Evolutionary conservation across 2,329 filamentous ascomycete genomes (phyloP), one percentile per base, ranked within the genome.

Genomic region (Beauveria varroae): DNA sequence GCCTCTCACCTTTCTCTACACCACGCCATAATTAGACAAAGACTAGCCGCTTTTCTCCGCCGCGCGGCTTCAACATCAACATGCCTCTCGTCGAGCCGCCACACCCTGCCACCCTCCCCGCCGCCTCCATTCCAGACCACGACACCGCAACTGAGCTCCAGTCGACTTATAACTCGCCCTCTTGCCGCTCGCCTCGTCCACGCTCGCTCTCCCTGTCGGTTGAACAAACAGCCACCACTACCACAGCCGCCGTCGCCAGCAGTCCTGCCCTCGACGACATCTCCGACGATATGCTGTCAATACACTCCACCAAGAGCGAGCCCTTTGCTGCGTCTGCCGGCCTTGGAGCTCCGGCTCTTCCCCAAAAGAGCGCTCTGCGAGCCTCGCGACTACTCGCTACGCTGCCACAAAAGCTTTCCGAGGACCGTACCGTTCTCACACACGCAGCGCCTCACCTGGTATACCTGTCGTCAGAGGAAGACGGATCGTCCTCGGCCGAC

Each of bases 401-500:
- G 22, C 65, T 74, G 28, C 65, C 70, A 43, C 69, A 70, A 50
- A 75, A 75, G 68, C 40, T 51, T 12, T 44, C 63, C 26, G 68
- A 72, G 37, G 68, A 71, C 41, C 71, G 71, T 20, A 67, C 70
- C 26, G 69, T 72, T 46, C 67, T 74, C 52, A 67, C 73, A 16
- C 73, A 77, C 52, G 73, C 76, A 24, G 74, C 78, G 2, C 81
- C 83, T 6, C 84, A 86, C 69, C 81, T 85, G 61, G 68, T 83
- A 62, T 88, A 88, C 70, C 79, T 88, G 28, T 87, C 84, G 2
- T 86, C 84, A 0, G 85, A 88, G 65, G 85, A 88, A 69, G 85
- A 87, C 64, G 83, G 79, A 34, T 87, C 85, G 1, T 85, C 85
- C 1, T 83, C 81, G 20, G 81, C 82, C 51, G 84, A 85, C 56